Percentiles rank a stretch among this genome's conserved stretches.
Conservation (phyloP, 306 rosid species). For the Sophora flavescens region DNA sequence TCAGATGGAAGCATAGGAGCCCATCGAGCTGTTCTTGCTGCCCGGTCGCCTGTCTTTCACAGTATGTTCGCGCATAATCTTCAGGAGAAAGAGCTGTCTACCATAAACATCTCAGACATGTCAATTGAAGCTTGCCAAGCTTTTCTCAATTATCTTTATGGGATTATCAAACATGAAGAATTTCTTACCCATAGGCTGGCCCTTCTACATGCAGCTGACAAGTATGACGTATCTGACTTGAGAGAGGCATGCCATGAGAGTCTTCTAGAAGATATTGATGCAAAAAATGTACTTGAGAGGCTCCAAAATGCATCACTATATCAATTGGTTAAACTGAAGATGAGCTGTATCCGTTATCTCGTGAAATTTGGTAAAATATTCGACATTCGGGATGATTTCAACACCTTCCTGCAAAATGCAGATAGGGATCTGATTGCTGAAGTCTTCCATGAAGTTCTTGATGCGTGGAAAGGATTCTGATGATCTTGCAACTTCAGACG, state of each 20-base stretch:
- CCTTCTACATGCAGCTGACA: slow-evolving; percentile 90
- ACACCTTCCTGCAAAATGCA: slow-evolving; percentile 76
- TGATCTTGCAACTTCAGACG: slow-evolving; percentile 45
- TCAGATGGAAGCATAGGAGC: slow-evolving; percentile 89
- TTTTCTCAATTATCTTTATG: slow-evolving; percentile 81
- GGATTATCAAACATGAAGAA: slow-evolving; percentile 78
- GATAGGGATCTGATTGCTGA: slow-evolving; percentile 91
- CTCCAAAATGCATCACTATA: slow-evolving; percentile 90
- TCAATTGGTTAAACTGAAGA: slow-evolving; percentile 76
- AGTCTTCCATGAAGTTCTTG: slow-evolving; percentile 82
- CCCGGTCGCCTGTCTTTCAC: slow-evolving; percentile 84
- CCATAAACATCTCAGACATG: slow-evolving; percentile 90
- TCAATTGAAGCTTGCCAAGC: slow-evolving; percentile 84
- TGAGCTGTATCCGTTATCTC: slow-evolving; percentile 79
- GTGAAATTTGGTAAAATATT: slow-evolving; percentile 93
- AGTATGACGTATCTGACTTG: slow-evolving; percentile 87
- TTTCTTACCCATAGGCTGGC: slow-evolving; percentile 76
- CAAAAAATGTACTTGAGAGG: slow-evolving; percentile 92
- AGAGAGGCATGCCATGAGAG: slow-evolving; percentile 93
- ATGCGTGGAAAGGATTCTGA: slow-evolving; percentile 95
- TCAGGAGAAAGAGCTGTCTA: slow-evolving; percentile 83
- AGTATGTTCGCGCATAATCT: slow-evolving; percentile 97
- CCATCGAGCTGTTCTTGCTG: slow-evolving; percentile 93
- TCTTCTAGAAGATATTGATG: slow-evolving; percentile 88
- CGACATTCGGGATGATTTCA: slow-evolving; percentile 83